Conservation (phyloP, 2,329 filamentous ascomycete genomes). For the Rutstroemia sydowiana region DNA sequence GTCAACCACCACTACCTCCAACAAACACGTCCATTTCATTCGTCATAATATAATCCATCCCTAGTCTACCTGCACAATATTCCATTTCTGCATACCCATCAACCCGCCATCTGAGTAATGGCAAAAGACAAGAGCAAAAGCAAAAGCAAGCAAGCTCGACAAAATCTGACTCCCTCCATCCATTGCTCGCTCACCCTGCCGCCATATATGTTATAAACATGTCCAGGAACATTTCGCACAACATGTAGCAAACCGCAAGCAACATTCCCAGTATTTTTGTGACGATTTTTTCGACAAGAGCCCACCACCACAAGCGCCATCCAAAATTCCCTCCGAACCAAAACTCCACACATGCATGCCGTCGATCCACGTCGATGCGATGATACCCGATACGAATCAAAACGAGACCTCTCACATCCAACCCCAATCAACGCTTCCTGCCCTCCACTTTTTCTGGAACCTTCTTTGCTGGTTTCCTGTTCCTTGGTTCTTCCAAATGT, state of each 20-base stretch:
- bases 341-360: neutral
- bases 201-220: too few relatives aligned
- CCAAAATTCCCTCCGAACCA: neutral
- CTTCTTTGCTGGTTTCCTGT: slow-evolving; percentile 31
- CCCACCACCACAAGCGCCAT: neutral
- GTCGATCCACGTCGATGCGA: neutral
- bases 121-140: too few relatives aligned
- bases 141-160: neutral
- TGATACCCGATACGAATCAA: neutral
- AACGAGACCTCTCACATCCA: neutral
- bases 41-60: neutral
- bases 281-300: neutral
- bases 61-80: too few relatives aligned
- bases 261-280: neutral
- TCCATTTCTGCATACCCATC: too few relatives aligned
- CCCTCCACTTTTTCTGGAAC: slow-evolving; percentile 16
- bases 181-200: neutral
- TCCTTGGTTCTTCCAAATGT: slow-evolving; percentile 49
- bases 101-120: too few relatives aligned
- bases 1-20: neutral
- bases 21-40: neutral
- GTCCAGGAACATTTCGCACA: too few relatives aligned
- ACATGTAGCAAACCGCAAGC: neutral
- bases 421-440: slow-evolving; percentile 9
- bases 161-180: neutral